Evolutionary conservation across 805 yeast species (phyloP), one percentile per base, ranked within the genome.

Genomic region (Pichia nanzhaoensis): DNA sequence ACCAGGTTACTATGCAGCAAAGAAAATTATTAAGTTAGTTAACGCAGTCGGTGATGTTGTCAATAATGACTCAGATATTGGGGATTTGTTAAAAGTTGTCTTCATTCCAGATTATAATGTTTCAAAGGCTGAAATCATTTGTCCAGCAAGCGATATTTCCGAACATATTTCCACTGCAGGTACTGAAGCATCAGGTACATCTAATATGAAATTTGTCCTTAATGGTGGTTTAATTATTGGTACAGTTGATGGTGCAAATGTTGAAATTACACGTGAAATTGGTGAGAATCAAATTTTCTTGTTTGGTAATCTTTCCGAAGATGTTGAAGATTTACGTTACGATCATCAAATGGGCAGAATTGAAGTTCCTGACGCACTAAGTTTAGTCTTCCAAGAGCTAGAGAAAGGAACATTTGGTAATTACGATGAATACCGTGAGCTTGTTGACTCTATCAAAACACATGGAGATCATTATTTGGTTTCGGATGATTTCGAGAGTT

Each of bases 91-190:
- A 58, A 87, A 89, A 68, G 95, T 88, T 45, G 88, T 84, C 33
- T 89, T 85, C 60, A 75, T 89, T 55, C 95, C 95, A 32, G 96
- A 90, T 64, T 89, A 89, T 68, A 89, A 89, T 57, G 97, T 90
- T 34, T 84, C 95, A 31, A 90, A 89, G 65, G 96, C 96, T 1
- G 96, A 90, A 68, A 76, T 88, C 47, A 86, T 89, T 58, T 75
- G 80, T 53, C 96, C 96, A 21, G 96, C 91, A 18, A 81, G 91
- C 37, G 97, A 89, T 63, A 71, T 89, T 57, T 83, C 93, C 39
- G 93, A 89, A 68, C 97, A 89, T 68, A 89, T 89, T 54, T 89
- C 96, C 13, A 89, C 97, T 36, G 97, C 97, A 8, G 97, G 97
- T 56, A 89, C 97, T 24, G 97, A 89, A 64, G 97, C 96, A 19